These are phyloP conservation scores for Sclerotiophoma versabilis DNA, from an alignment of 2,329 filamentous ascomycete species.

Conservation along the genomic window DNA sequence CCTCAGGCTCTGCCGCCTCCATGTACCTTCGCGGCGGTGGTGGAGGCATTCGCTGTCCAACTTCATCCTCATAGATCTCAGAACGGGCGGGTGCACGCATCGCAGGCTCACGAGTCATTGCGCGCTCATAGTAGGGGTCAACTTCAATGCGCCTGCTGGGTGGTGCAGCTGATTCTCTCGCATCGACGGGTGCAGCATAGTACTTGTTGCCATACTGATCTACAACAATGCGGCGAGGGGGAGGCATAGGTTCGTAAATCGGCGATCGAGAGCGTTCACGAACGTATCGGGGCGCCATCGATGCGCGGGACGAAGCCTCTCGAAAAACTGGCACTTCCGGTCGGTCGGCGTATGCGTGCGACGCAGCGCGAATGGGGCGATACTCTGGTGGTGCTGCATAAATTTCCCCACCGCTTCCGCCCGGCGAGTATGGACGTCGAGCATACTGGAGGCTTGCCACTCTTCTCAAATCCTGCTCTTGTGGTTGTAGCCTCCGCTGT, in stretches of 20 bases:
- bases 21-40: conserved; percentile 60
- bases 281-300: conserved; percentile 48
- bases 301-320: conserved; percentile 49
- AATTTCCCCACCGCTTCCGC: conserved; percentile 35
- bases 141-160: conserved; percentile 58
- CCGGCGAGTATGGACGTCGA: conserved; percentile 52
- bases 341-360: conserved; percentile 53
- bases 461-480: conserved; percentile 56
- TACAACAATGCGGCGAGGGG: conserved; percentile 73
- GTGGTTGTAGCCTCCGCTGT: conserved; percentile 49
- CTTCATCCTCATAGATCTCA: conserved; percentile 56
- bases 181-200: conserved; percentile 60
- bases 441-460: conserved; percentile 58
- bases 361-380: conserved; percentile 50
- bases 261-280: conserved; percentile 54
- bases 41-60: conserved; percentile 52
- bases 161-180: conserved; percentile 63
- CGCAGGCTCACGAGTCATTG: conserved; percentile 60
- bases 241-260: conserved; percentile 52
- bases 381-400: conserved; percentile 48
- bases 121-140: conserved; percentile 71
- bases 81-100: conserved; percentile 58
- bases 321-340: conserved; percentile 46
- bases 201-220: conserved; percentile 87
- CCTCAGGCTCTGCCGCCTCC: conserved; percentile 67